These are phyloP conservation scores for Metrosideros polymorpha DNA, from an alignment of 441 rosid species.

Conservation along the genomic window DNA sequence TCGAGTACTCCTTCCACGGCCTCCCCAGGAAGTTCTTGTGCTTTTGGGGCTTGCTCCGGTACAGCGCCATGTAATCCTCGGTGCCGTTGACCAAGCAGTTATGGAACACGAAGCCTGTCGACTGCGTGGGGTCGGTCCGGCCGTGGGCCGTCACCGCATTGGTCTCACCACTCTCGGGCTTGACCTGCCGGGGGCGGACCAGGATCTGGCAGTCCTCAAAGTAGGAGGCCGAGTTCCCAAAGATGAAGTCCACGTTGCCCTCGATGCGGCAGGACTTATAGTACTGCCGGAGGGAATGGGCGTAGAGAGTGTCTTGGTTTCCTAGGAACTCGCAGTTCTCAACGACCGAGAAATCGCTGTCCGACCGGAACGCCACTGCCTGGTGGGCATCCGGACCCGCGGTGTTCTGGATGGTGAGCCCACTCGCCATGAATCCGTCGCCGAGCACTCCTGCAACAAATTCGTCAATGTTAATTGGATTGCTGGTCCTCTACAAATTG, in stretches of 20 bases:
- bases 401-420: conserved; percentile 64
- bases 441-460: conserved; percentile 59
- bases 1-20: conserved; percentile 91
- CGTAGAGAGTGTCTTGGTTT: conserved; percentile 81
- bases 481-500: background rate
- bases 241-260: conserved; percentile 91
- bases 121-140: conserved; percentile 68
- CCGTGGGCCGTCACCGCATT: conserved; percentile 84
- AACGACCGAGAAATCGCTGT: conserved; percentile 61
- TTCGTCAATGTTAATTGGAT: background rate
- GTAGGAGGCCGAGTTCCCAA: conserved; percentile 75
- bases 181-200: conserved; percentile 47
- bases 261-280: conserved; percentile 70
- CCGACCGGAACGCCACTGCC: conserved; percentile 90
- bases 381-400: conserved; percentile 84
- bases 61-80: conserved; percentile 54
- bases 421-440: conserved; percentile 91
- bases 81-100: conserved; percentile 80
- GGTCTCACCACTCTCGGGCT: conserved; percentile 56
- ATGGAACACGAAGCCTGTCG: conserved; percentile 72
- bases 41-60: conserved; percentile 36
- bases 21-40: conserved; percentile 73
- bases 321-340: conserved; percentile 88
- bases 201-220: conserved; percentile 60
- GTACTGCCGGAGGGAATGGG: conserved; percentile 83